Conservation (phyloP, 2,329 filamentous ascomycete species). For the Pestalotiopsis sp. region DNA sequence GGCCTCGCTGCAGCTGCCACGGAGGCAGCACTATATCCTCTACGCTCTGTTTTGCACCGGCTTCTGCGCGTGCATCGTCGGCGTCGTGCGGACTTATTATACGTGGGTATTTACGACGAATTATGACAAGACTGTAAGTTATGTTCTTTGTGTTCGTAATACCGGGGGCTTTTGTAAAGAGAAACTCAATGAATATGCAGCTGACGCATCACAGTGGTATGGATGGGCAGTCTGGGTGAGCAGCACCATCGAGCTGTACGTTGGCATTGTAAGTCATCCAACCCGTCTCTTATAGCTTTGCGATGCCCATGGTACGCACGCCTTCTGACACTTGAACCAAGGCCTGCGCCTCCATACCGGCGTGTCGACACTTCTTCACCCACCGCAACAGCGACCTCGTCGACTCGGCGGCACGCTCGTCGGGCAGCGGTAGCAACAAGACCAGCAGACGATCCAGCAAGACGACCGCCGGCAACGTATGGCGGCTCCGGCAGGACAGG, state of each 20-base stretch:
- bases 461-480: no score
- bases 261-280: conserved; percentile 36
- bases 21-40: conserved; percentile 45
- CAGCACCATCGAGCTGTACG: conserved; percentile 37
- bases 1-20: conserved; percentile 44
- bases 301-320: background rate
- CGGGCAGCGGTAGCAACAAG: background rate
- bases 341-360: conserved; percentile 41
- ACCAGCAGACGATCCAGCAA: background rate
- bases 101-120: conserved; percentile 30
- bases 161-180: no score
- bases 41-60: conserved; percentile 49
- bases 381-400: background rate
- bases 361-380: conserved; percentile 39
- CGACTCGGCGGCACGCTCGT: background rate
- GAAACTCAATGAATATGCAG: conserved; percentile 23
- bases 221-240: conserved; percentile 35
- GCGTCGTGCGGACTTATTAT: conserved; percentile 35
- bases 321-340: conserved; percentile 11
- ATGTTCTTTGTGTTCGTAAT: background rate
- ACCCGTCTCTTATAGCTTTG: background rate
- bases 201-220: conserved; percentile 24
- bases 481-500: no score
- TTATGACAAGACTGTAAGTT: conserved; percentile 15
- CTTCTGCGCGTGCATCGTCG: conserved; percentile 40